Base-by-base conservation (phyloP, 2,329 filamentous ascomycete genomes). In the Alternaria sp. region DNA sequence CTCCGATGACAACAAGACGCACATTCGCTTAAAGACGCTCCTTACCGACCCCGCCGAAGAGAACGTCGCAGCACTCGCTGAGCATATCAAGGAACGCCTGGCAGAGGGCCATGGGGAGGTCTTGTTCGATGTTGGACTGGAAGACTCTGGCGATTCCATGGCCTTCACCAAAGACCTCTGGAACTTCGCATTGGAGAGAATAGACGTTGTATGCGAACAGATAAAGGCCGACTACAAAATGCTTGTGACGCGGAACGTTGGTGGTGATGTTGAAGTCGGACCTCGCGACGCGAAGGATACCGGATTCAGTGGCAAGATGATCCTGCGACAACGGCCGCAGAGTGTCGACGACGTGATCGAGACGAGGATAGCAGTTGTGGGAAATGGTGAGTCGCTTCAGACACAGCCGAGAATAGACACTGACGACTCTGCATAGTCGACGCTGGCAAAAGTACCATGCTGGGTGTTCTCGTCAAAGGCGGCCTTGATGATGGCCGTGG, bases 381-480 rank as follows among this genome's bases (percentile, higher is more conserved):
- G 95, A 48, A 99, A 99, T 81, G 92, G 87, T 88, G 75, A 74
- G 81, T 62, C 4, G 2, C n/a, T n/a, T 37, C 21, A 31, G 13
- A 23, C 9, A 11, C 26, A 31, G 28, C 26, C 10, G 13, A 26
- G 9, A 9, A 26, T 42, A 21, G n/a, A 51, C 14, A n/a, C 61
- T 70, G 33, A 71, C 50, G 33, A 71, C 50, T 14, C 14, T 26
- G 1, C 21, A 48, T 62, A 89, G 90, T 99, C 54, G 95, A 99
- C 76, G 95, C 95, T 9, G 95, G 95, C 0, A 99, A 99, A 80
- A 96, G 92, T 74, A 98, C 95, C 28, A 90, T 98, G 86, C 82
- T 99, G 2, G 95, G 95, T 41, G 95, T 99, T 1, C 83, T 99
- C 5, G 95, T 98, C 6, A 98, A 98, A 79, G 95, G 95, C 5